Evolutionary conservation across 139 green algal species (phyloP).

Genomic region (Limnomonas spitsbergensis): DNA sequence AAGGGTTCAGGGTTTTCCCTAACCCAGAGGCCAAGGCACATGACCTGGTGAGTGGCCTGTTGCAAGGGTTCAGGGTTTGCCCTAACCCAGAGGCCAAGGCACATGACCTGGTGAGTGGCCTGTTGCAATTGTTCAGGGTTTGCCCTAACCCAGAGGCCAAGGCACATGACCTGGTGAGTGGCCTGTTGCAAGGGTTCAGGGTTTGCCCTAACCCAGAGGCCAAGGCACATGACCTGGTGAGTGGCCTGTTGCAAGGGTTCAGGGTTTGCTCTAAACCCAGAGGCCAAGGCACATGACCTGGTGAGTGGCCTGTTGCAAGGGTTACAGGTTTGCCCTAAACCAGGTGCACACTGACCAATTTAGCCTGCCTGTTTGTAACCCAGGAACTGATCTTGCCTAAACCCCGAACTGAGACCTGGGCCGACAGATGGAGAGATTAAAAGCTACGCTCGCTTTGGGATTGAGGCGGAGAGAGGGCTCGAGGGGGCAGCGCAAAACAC

Average conservation of each 20-base stretch:
- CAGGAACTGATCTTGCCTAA: no score
- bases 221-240: constrained; percentile 20
- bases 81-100: constrained; percentile 14
- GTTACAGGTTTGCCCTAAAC: no score
- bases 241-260: not conserved
- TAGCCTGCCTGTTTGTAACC: no score
- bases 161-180: constrained; percentile 13
- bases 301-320: not conserved
- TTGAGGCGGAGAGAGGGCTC: no score
- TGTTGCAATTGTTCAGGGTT: not conserved
- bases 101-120: constrained; percentile 14
- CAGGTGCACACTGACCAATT: no score
- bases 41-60: constrained; percentile 8
- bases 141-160: not conserved
- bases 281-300: constrained; percentile 15
- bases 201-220: no score
- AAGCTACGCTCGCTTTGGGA: no score
- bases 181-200: not conserved
- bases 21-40: constrained; percentile 7
- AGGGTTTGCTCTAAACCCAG: not conserved
- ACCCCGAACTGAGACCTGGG: no score
- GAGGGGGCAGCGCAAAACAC: no score
- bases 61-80: not conserved
- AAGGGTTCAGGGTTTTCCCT: not conserved
- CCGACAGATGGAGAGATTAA: no score